Evolutionary conservation across 2,329 filamentous ascomycete genomes (phyloP), one percentile per base, ranked within the genome.

Genomic region (Neodidymelliopsis sp.): DNA sequence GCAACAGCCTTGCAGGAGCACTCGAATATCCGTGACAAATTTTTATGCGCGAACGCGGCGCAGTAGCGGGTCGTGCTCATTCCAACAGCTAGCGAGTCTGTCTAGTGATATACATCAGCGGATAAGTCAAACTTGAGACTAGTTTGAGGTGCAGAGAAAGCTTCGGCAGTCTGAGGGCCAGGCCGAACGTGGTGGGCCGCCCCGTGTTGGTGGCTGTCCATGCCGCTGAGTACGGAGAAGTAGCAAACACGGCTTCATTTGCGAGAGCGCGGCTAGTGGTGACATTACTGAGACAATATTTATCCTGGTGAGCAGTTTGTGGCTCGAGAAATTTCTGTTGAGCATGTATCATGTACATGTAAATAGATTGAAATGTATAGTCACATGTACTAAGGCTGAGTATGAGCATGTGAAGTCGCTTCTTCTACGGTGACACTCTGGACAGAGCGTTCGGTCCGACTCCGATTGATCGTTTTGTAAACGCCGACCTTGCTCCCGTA

Each of bases 361-460:
- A 41, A 6, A 50, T 31, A 40, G 25, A 50, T 31, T 45, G 25
- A 23, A 9, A 9, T 16, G 29, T 44, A 40, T 19, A 29, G 6
- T 20, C 29, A 35, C 13, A 31, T 15, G 27, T 24, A 18, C 7
- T 30, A 27, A 15, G 22, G 9, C 27, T 5, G 2, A 35, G 29
- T 33, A 37, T 30, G n/a, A 41, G 47, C 47, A 50, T 50, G 47
- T 50, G 47, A 50, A 40, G 35, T 50, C 20, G 40, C 39, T 31
- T 40, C 30, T 36, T 38, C 46, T 18, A 24, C n/a, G n/a, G n/a
- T n/a, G n/a, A 37, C 28, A 24, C 34, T 44, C 34, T n/a, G 20
- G 35, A 23, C 40, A 12, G 34, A 8, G 22, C 24, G 39, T 29
- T 50, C 47, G 47, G 47, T 31, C 47, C 47, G 47, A 50, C 47